These are phyloP conservation scores for Neurospora hispaniola DNA, from an alignment of 495 filamentous ascomycete species.

Conservation along the genomic window DNA sequence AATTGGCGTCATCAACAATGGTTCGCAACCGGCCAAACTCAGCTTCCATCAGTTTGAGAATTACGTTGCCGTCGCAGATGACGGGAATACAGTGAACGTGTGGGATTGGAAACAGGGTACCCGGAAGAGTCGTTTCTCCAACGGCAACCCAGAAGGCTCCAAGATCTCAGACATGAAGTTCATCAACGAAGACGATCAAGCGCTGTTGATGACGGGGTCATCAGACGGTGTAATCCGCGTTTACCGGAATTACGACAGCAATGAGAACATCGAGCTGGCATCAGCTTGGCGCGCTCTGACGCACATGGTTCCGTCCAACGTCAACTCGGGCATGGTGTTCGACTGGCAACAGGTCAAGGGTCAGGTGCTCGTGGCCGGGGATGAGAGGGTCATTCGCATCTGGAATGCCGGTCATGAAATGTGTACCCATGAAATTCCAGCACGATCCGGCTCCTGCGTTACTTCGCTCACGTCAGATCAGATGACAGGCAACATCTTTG, in stretches of 20 bases:
- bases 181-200: constrained; percentile 97
- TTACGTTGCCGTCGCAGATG: constrained; percentile 88
- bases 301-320: constrained; percentile 81
- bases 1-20: constrained; percentile 70
- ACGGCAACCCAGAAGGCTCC: constrained; percentile 81
- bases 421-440: constrained; percentile 88
- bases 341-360: constrained; percentile 99
- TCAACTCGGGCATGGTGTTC: constrained; percentile 90
- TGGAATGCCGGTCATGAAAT: constrained; percentile 94
- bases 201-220: constrained; percentile 85
- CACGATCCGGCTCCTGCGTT: constrained; percentile 89
- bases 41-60: constrained; percentile 97
- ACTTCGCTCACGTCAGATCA: constrained; percentile 94
- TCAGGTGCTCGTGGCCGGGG: constrained; percentile 84
- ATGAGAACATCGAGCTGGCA: constrained; percentile 69
- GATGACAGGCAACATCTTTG: constrained; percentile 90
- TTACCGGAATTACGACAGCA: constrained; percentile 79
- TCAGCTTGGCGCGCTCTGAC: constrained; percentile 85
- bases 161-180: constrained; percentile 91
- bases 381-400: constrained; percentile 88
- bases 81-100: constrained; percentile 76
- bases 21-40: constrained; percentile 79
- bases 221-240: constrained; percentile 90
- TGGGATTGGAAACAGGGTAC: constrained; percentile 82
- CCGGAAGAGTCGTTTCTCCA: constrained; percentile 76